A percentile compares a stretch with the other conserved stretches of the same genome.
Conservation (phyloP, 768 basidiomycete species). For the Xerocomus brunneocitrinus region DNA sequence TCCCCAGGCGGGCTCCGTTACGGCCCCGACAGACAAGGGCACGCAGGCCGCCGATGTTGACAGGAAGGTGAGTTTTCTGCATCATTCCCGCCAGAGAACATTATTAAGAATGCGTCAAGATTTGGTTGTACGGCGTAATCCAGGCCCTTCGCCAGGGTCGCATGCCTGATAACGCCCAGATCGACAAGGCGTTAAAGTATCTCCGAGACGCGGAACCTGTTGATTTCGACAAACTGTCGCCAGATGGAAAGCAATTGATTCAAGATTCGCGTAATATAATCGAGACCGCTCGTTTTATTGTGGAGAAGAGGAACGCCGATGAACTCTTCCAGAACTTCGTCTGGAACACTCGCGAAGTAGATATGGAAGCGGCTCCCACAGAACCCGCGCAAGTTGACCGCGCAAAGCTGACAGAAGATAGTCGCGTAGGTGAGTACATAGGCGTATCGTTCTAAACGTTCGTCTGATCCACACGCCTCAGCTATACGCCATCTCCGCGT, state of each 20-base stretch:
- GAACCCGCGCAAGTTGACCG: conserved; percentile 47
- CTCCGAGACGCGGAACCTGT: conserved; percentile 58
- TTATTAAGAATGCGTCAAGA: conserved; percentile 21
- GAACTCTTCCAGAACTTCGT: conserved; percentile 91
- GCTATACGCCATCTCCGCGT: conserved; percentile 86
- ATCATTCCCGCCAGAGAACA: background rate
- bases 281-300: conserved; percentile 63
- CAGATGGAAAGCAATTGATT: conserved; percentile 72
- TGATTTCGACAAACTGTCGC: conserved; percentile 60
- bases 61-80: conserved; percentile 49
- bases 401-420: conserved; percentile 53
- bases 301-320: conserved; percentile 82
- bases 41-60: conserved; percentile 71
- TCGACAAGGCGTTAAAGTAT: conserved; percentile 68
- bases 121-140: conserved; percentile 77
- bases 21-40: conserved; percentile 57
- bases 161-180: conserved; percentile 76
- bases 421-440: conserved; percentile 48
- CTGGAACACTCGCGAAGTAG: conserved; percentile 66
- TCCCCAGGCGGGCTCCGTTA: conserved; percentile 56
- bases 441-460: background rate
- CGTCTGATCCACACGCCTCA: conserved; percentile 27
- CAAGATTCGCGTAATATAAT: conserved; percentile 77
- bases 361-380: conserved; percentile 34
- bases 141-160: conserved; percentile 77